phyloP scores from a whole-genome alignment of 2,329 filamentous ascomycete species.

The Nothopassalora personata region DNA sequence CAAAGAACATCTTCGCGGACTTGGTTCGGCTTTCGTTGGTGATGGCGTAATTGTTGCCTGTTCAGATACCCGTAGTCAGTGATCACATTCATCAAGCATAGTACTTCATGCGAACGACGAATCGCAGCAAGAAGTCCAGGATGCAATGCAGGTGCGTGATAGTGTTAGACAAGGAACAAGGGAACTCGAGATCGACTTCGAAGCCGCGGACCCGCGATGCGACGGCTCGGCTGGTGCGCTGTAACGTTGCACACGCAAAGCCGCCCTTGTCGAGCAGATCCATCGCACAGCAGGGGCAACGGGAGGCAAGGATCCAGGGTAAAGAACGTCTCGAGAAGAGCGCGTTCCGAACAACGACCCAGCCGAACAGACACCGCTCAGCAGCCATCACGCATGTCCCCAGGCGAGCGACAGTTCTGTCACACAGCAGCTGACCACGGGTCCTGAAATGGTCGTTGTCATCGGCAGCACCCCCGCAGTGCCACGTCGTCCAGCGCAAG shows the following conservation, averaged over 20 bases:
- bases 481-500: slow-evolving; percentile 18
- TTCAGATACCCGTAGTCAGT: slow-evolving; percentile 6
- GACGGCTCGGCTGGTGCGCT: slow-evolving; percentile 13
- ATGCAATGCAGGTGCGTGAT: background rate
- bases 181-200: background rate
- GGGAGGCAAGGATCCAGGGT: slow-evolving; percentile 2
- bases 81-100: background rate
- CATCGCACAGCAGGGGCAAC: background rate
- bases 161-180: background rate
- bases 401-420: slow-evolving; percentile 24
- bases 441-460: background rate
- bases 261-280: background rate
- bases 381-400: slow-evolving; percentile 9
- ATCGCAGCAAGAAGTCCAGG: background rate
- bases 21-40: slow-evolving; percentile 64
- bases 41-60: slow-evolving; percentile 93
- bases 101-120: slow-evolving; percentile 5
- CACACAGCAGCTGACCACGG: slow-evolving; percentile 13
- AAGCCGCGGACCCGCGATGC: too few relatives aligned
- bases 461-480: slow-evolving; percentile 5
- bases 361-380: background rate
- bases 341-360: slow-evolving; percentile 1
- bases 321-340: background rate
- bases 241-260: slow-evolving; percentile 18
- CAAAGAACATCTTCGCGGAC: slow-evolving; percentile 80